Percentiles rank a stretch among this genome's conserved stretches.
Evolutionary conservation across 2,329 filamentous ascomycete genomes (phyloP).

Genomic region (Aplosporella prunicola): DNA sequence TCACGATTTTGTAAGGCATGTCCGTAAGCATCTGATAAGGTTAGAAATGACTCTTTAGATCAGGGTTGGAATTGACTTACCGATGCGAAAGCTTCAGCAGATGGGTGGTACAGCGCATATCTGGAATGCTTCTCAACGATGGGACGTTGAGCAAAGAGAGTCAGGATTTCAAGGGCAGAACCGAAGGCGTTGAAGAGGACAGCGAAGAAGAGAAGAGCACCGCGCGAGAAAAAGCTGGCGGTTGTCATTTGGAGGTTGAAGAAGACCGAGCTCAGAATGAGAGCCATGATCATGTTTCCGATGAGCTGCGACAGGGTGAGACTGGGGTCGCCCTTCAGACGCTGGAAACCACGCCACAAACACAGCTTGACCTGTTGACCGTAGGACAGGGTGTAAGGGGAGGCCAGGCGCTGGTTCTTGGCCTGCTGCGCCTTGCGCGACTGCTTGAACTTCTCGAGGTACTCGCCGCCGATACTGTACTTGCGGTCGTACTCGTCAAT

Average conservation of each 20-base stretch:
- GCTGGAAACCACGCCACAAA: constrained; percentile 64
- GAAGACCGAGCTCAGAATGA: constrained; percentile 70
- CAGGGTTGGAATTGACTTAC: background rate
- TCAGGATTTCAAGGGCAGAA: constrained; percentile 67
- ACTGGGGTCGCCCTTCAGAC: constrained; percentile 61
- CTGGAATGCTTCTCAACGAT: constrained; percentile 80
- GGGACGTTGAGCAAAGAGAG: constrained; percentile 71
- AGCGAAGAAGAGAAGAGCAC: constrained; percentile 71
- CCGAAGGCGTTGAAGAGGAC: constrained; percentile 72
- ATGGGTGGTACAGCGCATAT: constrained; percentile 80
- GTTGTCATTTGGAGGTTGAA: constrained; percentile 57
- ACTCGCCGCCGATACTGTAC: constrained; percentile 27
- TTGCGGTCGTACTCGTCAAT: constrained; percentile 31
- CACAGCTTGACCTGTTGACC: constrained; percentile 64
- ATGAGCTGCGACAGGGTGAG: constrained; percentile 55
- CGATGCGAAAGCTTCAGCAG: constrained; percentile 70
- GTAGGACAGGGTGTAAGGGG: constrained; percentile 69
- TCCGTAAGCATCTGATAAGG: constrained; percentile 29
- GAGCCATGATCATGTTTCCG: constrained; percentile 60
- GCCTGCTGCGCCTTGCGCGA: constrained; percentile 31
- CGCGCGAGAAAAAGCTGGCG: constrained; percentile 62
- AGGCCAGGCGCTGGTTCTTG: constrained; percentile 46
- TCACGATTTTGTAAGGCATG: constrained; percentile 35
- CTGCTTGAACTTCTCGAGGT: constrained; percentile 28
- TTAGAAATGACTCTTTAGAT: background rate